phyloP scores from a whole-genome alignment of 345 rosid genomes.

The Erodium maritimum region DNA sequence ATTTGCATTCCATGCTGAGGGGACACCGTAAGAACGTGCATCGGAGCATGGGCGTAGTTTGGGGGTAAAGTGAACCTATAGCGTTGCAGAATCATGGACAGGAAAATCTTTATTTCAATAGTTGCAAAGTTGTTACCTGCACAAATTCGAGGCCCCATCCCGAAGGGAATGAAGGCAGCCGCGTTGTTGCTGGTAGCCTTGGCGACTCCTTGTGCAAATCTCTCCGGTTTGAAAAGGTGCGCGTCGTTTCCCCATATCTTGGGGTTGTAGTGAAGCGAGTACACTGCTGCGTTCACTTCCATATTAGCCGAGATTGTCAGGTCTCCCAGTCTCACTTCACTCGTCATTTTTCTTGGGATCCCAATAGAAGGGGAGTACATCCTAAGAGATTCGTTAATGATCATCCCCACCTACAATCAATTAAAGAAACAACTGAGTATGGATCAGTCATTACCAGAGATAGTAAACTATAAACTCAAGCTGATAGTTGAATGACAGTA shows the following conservation, averaged over 20 bases:
- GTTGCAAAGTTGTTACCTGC: constrained; percentile 22
- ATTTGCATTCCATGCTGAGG: constrained; percentile 26
- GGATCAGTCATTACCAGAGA: too few species aligned
- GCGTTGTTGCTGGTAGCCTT: constrained; percentile 22
- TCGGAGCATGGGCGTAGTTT: constrained; percentile 19
- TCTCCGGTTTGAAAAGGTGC: constrained; percentile 20
- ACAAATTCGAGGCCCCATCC: constrained; percentile 24
- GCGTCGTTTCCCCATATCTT: constrained; percentile 25
- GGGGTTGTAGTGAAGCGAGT: constrained; percentile 18
- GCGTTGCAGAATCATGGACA: constrained; percentile 26
- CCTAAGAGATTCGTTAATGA: constrained; percentile 27
- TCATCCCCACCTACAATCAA: constrained; percentile 17
- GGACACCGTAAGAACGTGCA: not conserved
- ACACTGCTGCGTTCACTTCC: constrained; percentile 6
- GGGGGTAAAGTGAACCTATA: constrained; percentile 24
- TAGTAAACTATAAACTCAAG: too few species aligned
- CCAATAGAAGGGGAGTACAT: constrained; percentile 8
- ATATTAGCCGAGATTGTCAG: constrained; percentile 9
- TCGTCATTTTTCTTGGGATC: constrained; percentile 2
- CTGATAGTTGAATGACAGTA: too few species aligned
- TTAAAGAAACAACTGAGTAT: too few species aligned
- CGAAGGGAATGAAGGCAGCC: constrained; percentile 17
- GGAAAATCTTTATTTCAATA: constrained; percentile 18
- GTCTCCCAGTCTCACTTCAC: constrained; percentile 14
- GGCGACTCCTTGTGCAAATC: constrained; percentile 18